Percentiles rank a stretch among this genome's conserved stretches.
Conservation (phyloP, 106 monocot genomes). For the Amphibolis antarctica region DNA sequence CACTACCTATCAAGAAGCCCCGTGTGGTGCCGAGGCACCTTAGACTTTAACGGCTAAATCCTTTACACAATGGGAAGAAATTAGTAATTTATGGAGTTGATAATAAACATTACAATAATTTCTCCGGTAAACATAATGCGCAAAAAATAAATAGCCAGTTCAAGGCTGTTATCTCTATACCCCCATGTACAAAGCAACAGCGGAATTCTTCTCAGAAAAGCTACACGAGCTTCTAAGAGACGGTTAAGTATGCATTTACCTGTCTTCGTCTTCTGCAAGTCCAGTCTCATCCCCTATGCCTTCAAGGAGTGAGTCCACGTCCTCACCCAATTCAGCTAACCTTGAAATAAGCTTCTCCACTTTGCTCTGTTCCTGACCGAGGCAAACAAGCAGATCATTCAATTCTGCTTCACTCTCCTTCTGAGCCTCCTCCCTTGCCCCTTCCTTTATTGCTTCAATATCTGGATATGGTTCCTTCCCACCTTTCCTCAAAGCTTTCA, state of each 20-base stretch:
- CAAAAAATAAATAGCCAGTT: too few relatives aligned
- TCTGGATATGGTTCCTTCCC: conserved; percentile 37
- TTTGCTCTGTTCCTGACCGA: conserved; percentile 97
- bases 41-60: too few relatives aligned
- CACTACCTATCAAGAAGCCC: too few relatives aligned
- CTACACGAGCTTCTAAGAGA: too few relatives aligned
- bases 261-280: conserved; percentile 31
- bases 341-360: conserved; percentile 85
- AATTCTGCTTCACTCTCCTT: conserved; percentile 83
- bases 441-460: conserved; percentile 48
- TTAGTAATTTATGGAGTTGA: too few relatives aligned
- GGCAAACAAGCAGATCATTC: conserved; percentile 84
- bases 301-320: conserved; percentile 77
- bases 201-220: too few relatives aligned
- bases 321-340: conserved; percentile 73
- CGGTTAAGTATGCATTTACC: not conserved
- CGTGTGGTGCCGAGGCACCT: too few relatives aligned
- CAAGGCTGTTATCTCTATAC: too few relatives aligned
- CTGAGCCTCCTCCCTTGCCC: conserved; percentile 82
- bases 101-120: too few relatives aligned
- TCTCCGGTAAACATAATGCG: too few relatives aligned
- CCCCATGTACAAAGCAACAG: too few relatives aligned
- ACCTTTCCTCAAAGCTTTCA: conserved; percentile 39
- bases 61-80: too few relatives aligned
- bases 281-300: conserved; percentile 76